Evolutionary conservation across 2,329 filamentous ascomycete species (phyloP).

Genomic region (Verticillium alfalfae): DNA sequence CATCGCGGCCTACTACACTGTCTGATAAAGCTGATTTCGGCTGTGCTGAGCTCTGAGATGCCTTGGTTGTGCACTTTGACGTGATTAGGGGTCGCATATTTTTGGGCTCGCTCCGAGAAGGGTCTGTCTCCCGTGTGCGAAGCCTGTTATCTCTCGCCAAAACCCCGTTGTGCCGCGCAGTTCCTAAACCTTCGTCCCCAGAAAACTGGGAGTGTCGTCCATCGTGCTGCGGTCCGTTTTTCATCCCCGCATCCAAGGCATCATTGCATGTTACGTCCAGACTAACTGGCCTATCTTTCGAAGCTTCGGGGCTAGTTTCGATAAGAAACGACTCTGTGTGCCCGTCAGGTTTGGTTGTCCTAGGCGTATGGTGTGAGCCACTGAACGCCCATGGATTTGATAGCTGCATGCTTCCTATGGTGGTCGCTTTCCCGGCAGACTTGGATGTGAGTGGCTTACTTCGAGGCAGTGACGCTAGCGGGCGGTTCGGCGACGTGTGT

Average conservation of each 20-base stretch:
- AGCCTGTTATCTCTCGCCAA: too few relatives aligned
- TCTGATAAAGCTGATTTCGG: too few relatives aligned
- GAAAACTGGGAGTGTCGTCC: neutral
- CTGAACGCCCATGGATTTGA: slow-evolving; percentile 30
- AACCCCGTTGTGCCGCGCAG: neutral
- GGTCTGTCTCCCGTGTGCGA: too few relatives aligned
- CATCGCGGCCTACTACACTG: neutral
- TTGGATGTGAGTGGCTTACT: slow-evolving; percentile 25
- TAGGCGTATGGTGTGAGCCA: slow-evolving; percentile 37
- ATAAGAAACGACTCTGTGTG: slow-evolving; percentile 34
- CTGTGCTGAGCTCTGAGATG: too few relatives aligned
- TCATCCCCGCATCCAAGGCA: neutral
- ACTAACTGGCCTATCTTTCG: slow-evolving; percentile 20
- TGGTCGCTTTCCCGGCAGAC: slow-evolving; percentile 14
- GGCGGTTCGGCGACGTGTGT: neutral
- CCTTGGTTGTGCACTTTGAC: too few relatives aligned
- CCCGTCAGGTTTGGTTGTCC: slow-evolving; percentile 18
- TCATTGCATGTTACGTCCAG: neutral
- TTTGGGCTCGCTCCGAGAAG: too few relatives aligned
- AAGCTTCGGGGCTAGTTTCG: slow-evolving; percentile 34
- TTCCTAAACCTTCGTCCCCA: neutral
- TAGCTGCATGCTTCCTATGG: slow-evolving; percentile 14
- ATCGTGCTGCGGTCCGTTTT: neutral
- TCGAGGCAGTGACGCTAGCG: slow-evolving; percentile 8
- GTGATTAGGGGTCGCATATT: too few relatives aligned